Percentiles rank a stretch among this genome's conserved stretches.
Evolutionary conservation across 768 basidiomycete species (phyloP).

Genomic region (Arthromyces matolae): DNA sequence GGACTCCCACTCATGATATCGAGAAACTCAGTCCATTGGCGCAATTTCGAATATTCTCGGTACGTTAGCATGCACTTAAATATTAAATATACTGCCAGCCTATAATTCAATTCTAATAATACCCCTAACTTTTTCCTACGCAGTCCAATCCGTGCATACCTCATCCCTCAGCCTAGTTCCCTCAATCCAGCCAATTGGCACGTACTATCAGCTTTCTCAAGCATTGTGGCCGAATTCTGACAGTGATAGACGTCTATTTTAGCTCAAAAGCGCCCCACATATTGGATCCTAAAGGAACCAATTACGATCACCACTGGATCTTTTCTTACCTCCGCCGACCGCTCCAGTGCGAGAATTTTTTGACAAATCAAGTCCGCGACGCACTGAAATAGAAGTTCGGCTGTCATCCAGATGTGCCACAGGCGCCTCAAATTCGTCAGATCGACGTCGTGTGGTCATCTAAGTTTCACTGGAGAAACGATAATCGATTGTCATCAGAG

Average conservation of each 20-base stretch:
- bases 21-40: no score
- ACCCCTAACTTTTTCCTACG: no score
- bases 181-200: no score
- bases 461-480: slow-evolving; percentile 39
- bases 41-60: no score
- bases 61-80: no score
- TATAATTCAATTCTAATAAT: no score
- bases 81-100: no score
- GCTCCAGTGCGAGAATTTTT: slow-evolving; percentile 23
- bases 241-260: slow-evolving; percentile 32
- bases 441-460: slow-evolving; percentile 53
- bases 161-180: no score
- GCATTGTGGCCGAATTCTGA: no score
- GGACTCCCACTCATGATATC: no score
- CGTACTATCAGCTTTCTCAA: no score
- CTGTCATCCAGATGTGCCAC: slow-evolving; percentile 53
- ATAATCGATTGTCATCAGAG: slow-evolving; percentile 50
- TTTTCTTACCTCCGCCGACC: slow-evolving; percentile 56
- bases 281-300: slow-evolving; percentile 35
- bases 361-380: slow-evolving; percentile 23
- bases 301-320: slow-evolving; percentile 30
- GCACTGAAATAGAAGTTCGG: slow-evolving; percentile 17
- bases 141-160: no score
- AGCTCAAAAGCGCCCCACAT: slow-evolving; percentile 24
- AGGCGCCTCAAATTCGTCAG: slow-evolving; percentile 52